Base-by-base conservation (phyloP, 208 protist genomes). In the Trypanosoma caninum region DNA sequence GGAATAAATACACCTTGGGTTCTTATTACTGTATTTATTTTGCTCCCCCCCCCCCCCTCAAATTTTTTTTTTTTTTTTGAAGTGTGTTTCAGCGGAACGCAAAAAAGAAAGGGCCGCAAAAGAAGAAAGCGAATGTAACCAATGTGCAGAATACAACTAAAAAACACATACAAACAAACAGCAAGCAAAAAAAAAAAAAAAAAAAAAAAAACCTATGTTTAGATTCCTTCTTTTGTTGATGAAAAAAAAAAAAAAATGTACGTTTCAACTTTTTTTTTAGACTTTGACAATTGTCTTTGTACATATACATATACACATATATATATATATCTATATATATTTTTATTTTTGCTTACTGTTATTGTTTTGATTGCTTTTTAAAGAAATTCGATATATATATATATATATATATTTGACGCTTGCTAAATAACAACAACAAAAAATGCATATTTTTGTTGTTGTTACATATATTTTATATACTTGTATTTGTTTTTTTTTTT, bases 401-500 rank as follows among this genome's bases (percentile, higher is more conserved):
- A 51, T 8, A 51, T 51, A 51, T n/a, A 51, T 51, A 51, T 51
- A 16, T 51, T 31, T 31, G 22, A 8, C 14, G 13, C 10, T 16
- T 31, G 46, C 8, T n/a, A 27, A 14, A n/a, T n/a, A n/a, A n/a
- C n/a, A n/a, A n/a, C n/a, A n/a, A n/a, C n/a, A n/a, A n/a, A n/a
- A n/a, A n/a, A n/a, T 46, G 5, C 18, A 22, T 20, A 7, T 23
- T 11, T 41, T 35, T n/a, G 52, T 46, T 46, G 40, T 58, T n/a
- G 13, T 27, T 14, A 31, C 13, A 8, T 27, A 40, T 42, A 8
- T 40, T 42, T 20, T 35, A 33, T 40, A 8, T n/a, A 11, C 16
- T 13, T 47, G 8, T 37, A 14, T n/a, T 68, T 40, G 30, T 23
- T 30, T 59, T 2, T 60, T 65, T 52, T 65, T 67, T 71, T 51